Evolutionary conservation across 2,329 filamentous ascomycete genomes (phyloP).

Genomic region (Graphilbum fragrans): DNA sequence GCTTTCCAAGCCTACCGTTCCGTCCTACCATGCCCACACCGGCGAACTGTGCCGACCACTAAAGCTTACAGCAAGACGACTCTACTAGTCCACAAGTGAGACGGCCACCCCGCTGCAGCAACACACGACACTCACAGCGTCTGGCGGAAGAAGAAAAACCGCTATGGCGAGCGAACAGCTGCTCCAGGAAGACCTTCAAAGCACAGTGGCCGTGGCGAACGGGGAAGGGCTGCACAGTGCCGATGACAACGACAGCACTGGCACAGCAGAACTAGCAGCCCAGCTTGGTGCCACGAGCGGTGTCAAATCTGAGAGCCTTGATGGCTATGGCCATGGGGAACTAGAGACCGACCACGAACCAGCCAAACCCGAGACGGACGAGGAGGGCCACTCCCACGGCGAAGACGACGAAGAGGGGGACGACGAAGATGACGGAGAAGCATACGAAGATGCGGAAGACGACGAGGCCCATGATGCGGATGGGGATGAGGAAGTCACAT

Average conservation of each 20-base stretch:
- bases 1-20: constrained; percentile 8
- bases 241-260: constrained; percentile 20
- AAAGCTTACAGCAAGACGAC: too few species aligned
- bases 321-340: constrained; percentile 27
- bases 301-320: constrained; percentile 21
- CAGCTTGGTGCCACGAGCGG: constrained; percentile 17
- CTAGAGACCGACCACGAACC: constrained; percentile 18
- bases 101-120: too few species aligned
- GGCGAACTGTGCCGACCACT: not conserved
- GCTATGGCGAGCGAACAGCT: constrained; percentile 38
- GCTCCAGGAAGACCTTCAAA: constrained; percentile 46
- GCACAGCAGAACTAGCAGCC: constrained; percentile 12
- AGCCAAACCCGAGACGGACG: constrained; percentile 17
- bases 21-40: constrained; percentile 8
- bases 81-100: too few species aligned
- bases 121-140: not conserved
- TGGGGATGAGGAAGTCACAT: constrained; percentile 8
- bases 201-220: constrained; percentile 39
- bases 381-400: constrained; percentile 17
- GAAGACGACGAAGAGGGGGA: constrained; percentile 12
- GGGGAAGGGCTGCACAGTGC: constrained; percentile 18
- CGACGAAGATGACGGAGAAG: constrained; percentile 15
- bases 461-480: constrained; percentile 17
- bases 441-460: constrained; percentile 18
- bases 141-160: not conserved